Evolutionary conservation across 306 rosid species (phyloP).

Genomic region (Cucumis cinereus): DNA sequence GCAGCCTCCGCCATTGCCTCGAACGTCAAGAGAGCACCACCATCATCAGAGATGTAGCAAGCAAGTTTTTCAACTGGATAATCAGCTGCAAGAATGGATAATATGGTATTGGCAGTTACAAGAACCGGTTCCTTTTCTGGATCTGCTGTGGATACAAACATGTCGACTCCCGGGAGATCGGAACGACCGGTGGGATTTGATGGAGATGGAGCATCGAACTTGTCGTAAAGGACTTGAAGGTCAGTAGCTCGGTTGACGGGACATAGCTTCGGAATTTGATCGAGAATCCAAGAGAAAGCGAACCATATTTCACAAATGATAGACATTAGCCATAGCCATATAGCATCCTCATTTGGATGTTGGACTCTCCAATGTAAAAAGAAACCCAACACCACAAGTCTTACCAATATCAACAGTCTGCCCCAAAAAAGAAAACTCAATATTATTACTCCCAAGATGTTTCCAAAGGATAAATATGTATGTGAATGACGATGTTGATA

Average conservation of each 20-base stretch:
- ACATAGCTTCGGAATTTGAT: constrained; percentile 71
- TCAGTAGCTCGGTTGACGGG: constrained; percentile 75
- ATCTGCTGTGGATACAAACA: constrained; percentile 82
- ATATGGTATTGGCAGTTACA: constrained; percentile 81
- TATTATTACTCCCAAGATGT: too few species aligned
- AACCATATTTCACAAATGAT: constrained; percentile 88
- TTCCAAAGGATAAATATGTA: neutral
- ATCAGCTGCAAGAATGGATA: constrained; percentile 73
- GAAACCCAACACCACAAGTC: constrained; percentile 43
- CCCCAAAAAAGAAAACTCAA: neutral
- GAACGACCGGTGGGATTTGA: constrained; percentile 40
- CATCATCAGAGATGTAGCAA: constrained; percentile 86
- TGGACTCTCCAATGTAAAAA: constrained; percentile 65
- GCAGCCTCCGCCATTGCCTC: constrained; percentile 93
- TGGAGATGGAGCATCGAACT: constrained; percentile 52
- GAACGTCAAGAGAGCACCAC: constrained; percentile 70
- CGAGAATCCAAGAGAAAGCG: constrained; percentile 87
- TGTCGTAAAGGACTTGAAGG: constrained; percentile 51
- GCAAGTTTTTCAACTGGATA: constrained; percentile 81
- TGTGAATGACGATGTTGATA: too few species aligned
- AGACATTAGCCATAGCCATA: constrained; percentile 73
- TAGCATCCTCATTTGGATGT: constrained; percentile 71
- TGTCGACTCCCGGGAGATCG: constrained; percentile 43
- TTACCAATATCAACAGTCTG: constrained; percentile 49
- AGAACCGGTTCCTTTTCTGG: constrained; percentile 94